Base-by-base conservation (phyloP, 495 filamentous ascomycete genomes). In the Tetracladium setigerum region DNA sequence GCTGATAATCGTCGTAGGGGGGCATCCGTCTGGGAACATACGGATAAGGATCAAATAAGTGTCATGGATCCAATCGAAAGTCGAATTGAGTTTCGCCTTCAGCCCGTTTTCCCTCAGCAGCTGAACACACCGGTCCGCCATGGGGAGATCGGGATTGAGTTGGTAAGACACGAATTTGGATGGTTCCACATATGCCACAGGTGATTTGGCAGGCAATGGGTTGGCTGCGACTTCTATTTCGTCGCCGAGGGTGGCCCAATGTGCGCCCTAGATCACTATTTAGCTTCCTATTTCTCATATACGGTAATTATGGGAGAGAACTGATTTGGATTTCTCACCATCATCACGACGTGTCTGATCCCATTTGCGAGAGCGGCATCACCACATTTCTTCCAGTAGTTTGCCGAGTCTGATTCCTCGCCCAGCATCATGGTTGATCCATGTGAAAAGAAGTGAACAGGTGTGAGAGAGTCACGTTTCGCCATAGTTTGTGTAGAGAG, bases 361-460 rank as follows among this genome's bases (percentile, higher is more conserved):
- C 66, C 67, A 27, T 67, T 57, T 1, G 65, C 68, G 1, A 78
- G 62, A 0, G 75, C 77, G 46, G 73, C 73, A 43, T 77, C 73
- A 11, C 77, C 77, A 54, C 73, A 77, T 49, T 68, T 63, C 44
- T 75, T 73, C 77, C 77, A 80, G 59, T 79, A 79, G 14, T 68
- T 65, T 11, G 74, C 77, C 0, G 74, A 76, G 13, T 64, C 54
- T 43, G 67, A 73, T 47, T 77, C 67, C 47, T 78, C 77, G 43
- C 76, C 77, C 14, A 81, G 66, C 76, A 81, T 81, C 76, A 79
- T 79, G 32, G 76, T 79, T 32, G 73, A 77, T 60, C 77, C 77
- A 68, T 81, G 77, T 13, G 77, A 79, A 65, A 81, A 79, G 61
- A 81, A 75, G 50, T 78, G 76, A 8, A 78, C 77, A 2, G 77